These are phyloP conservation scores for Cystofilobasidium macerans DNA, from an alignment of 768 basidiomycete genomes.

Conservation along the genomic window DNA sequence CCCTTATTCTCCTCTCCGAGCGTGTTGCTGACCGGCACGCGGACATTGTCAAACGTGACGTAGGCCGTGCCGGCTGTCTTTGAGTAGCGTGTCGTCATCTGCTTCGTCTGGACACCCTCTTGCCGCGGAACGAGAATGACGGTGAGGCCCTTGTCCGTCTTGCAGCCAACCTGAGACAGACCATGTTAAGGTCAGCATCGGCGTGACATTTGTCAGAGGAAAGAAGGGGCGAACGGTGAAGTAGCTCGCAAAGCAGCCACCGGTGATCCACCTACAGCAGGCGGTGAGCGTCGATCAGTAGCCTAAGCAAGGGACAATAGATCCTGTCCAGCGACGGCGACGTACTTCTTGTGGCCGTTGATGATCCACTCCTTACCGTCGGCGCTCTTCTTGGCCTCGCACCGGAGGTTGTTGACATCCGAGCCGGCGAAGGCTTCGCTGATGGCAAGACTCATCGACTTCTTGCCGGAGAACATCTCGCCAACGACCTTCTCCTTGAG, in stretches of 20 bases:
- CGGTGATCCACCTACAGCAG: conserved; percentile 58
- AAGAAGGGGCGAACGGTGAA: conserved; percentile 60
- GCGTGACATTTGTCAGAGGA: too few relatives aligned
- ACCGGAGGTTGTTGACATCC: conserved; percentile 62
- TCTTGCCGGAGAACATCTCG: conserved; percentile 49
- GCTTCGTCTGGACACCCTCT: conserved; percentile 70
- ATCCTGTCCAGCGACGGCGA: too few relatives aligned
- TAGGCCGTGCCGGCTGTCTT: conserved; percentile 63
- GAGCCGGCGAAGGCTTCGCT: conserved; percentile 71
- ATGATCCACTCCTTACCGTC: conserved; percentile 49
- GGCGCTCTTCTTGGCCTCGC: conserved; percentile 63
- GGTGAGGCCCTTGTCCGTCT: conserved; percentile 54
- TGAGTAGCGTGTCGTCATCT: conserved; percentile 86
- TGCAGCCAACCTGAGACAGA: conserved; percentile 29
- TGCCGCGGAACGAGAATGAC: conserved; percentile 74
- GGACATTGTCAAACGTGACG: conserved; percentile 49
- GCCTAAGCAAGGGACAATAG: too few relatives aligned
- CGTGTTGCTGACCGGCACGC: conserved; percentile 73
- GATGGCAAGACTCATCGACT: conserved; percentile 73
- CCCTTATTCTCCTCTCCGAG: conserved; percentile 71
- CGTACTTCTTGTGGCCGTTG: conserved; percentile 63
- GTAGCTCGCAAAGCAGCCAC: conserved; percentile 55
- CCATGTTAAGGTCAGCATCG: too few relatives aligned
- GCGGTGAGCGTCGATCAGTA: too few relatives aligned
- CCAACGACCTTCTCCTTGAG: conserved; percentile 59